Conservation (phyloP, 73 alveolate species). For the Urostyla sp. region DNA sequence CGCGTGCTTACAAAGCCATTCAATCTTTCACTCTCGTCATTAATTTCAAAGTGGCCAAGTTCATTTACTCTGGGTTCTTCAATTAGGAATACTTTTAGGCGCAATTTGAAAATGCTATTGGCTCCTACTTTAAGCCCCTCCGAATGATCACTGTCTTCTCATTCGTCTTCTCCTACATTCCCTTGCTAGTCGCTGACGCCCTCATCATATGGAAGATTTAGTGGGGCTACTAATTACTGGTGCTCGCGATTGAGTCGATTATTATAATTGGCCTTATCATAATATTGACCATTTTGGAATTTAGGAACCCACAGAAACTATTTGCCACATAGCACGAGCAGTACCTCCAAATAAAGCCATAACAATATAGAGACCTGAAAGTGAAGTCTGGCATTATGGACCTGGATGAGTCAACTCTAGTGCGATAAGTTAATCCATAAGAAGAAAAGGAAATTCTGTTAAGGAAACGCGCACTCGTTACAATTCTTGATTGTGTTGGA, state of each 20-base stretch:
- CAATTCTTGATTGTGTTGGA: constrained; percentile 24
- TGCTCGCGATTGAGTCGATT: constrained; percentile 59
- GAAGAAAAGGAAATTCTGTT: constrained; percentile 39
- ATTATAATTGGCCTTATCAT: constrained; percentile 11
- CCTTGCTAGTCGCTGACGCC: constrained; percentile 50
- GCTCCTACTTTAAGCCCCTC: constrained; percentile 51
- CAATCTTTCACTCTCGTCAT: constrained; percentile 32
- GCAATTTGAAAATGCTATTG: constrained; percentile 33
- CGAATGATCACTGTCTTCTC: constrained; percentile 49
- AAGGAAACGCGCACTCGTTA: constrained; percentile 42
- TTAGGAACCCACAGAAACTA: constrained; percentile 27
- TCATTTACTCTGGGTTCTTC: constrained; percentile 72
- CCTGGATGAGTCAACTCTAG: constrained; percentile 47
- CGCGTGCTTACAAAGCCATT: constrained; percentile 48
- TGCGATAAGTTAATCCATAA: constrained; percentile 6
- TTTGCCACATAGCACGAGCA: constrained; percentile 8
- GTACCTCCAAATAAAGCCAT: constrained; percentile 37
- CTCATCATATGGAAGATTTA: constrained; percentile 9
- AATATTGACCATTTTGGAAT: constrained; percentile 23
- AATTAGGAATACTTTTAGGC: constrained; percentile 64
- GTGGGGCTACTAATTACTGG: constrained; percentile 70
- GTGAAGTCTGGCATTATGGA: constrained; percentile 49
- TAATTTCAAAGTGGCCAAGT: constrained; percentile 41
- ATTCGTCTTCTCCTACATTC: constrained; percentile 44
- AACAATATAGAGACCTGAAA: constrained; percentile 2